Evolutionary conservation across 768 basidiomycete genomes (phyloP), one percentile per base, ranked within the genome.

Genomic region (Lentinula lateritia): DNA sequence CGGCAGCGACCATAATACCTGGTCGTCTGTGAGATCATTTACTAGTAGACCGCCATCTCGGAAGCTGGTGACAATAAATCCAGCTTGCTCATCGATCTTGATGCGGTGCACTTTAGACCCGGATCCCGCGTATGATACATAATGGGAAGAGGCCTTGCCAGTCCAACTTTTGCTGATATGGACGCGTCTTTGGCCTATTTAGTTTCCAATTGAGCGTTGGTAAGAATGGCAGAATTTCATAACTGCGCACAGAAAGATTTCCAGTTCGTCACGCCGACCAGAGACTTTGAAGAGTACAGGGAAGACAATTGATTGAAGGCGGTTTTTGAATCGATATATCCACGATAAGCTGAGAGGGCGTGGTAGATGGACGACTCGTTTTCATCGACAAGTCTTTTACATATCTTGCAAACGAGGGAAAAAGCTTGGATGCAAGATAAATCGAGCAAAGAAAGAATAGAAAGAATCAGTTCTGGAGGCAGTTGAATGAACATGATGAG

Each of bases 61-160:
- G 46, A 76, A 76, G 0, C 89, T 90, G 3, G 81, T 80, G 45
- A 92, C 81, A 54, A 88, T 73, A 23, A 87, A 76, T 3, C 84
- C 82, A 9, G 76, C 77, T 36, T 76, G 71, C 66, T 89, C 83
- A 61, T 93, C 92, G 20, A 89, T 80, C 72, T 93, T 93, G 73
- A 92, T 84, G 6, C 89, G 83, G 71, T 92, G 89, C 0, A 89
- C 84, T 4, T 69, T 66, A 28, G 65, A 63, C 20, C 79, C 75
- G 6, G 75, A 66, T 7, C 69, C 61, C 1, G 68, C 64, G 41
- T 81, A 70, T n/a, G 72, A 62, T 20, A 70, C 77, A 13, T 74
- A 66, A 3, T 64, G 64, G 10, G 82, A 82, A 2, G 78, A 74
- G 0, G 75, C 81, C 41, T 74, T 72, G 6, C 85, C 89, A 2